Conservation (phyloP, 1,284 basidiomycete species). For the Pyrrhoderma lamaoense region DNA sequence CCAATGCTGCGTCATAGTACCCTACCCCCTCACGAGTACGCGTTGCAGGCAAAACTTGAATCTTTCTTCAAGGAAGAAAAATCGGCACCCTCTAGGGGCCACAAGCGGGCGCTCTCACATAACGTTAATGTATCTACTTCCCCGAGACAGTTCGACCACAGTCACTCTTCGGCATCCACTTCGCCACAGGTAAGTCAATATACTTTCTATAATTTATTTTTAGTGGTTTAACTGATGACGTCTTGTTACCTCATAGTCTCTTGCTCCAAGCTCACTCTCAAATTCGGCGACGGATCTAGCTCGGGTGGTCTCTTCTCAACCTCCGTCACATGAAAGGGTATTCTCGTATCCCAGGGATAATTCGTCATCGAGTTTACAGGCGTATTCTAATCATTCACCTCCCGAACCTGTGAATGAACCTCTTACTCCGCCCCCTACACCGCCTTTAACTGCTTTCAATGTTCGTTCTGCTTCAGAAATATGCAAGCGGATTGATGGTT, state of each 20-base stretch:
- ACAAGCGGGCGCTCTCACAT: slow-evolving; percentile 13
- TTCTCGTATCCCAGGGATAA: slow-evolving; percentile 20
- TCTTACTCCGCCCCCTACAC: slow-evolving; percentile 23
- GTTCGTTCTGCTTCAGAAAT: slow-evolving; percentile 50
- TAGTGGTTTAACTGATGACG: not conserved
- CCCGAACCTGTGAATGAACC: slow-evolving; percentile 26
- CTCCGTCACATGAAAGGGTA: slow-evolving; percentile 1
- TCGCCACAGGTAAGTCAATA: slow-evolving; percentile 24
- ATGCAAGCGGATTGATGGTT: slow-evolving; percentile 52
- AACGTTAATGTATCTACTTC: slow-evolving; percentile 16
- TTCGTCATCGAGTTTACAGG: too few species aligned
- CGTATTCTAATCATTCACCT: slow-evolving; percentile 10
- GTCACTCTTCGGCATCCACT: slow-evolving; percentile 1
- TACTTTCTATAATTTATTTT: not conserved
- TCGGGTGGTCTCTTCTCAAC: not conserved
- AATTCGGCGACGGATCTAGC: slow-evolving; percentile 17
- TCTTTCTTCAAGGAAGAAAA: slow-evolving; percentile 31
- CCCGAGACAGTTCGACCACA: slow-evolving; percentile 4
- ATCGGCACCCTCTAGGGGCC: slow-evolving; percentile 21
- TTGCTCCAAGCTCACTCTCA: slow-evolving; percentile 12
- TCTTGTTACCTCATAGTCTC: slow-evolving; percentile 8
- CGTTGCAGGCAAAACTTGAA: slow-evolving; percentile 48
- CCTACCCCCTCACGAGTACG: slow-evolving; percentile 47
- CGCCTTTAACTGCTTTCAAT: slow-evolving; percentile 44
- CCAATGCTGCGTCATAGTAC: slow-evolving; percentile 11